Evolutionary conservation across 1,284 basidiomycete genomes (phyloP).

Genomic region (Pulveroboletus sp.): DNA sequence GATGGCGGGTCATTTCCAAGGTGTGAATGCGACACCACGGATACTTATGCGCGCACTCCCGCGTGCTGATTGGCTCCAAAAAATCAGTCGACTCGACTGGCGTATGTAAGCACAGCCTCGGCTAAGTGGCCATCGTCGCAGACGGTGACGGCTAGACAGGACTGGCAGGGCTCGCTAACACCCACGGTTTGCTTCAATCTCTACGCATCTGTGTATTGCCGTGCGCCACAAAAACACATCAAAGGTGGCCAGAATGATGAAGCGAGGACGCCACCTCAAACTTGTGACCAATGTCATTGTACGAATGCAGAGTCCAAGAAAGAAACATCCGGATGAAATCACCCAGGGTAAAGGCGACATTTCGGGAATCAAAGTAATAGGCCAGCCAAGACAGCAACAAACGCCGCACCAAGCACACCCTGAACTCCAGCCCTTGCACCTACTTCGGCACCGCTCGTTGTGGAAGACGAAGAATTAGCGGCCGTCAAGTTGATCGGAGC

Average conservation of each 20-base stretch:
- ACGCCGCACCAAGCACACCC: conserved; percentile 12
- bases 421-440: conserved; percentile 2
- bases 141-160: too few species aligned
- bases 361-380: conserved; percentile 12
- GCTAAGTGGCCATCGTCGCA: not conserved
- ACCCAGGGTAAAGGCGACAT: not conserved
- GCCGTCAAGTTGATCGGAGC: conserved; percentile 41
- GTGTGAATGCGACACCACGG: not conserved
- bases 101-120: conserved; percentile 14
- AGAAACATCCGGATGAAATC: not conserved
- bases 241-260: too few species aligned
- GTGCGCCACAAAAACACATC: too few species aligned
- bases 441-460: not conserved
- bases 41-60: conserved; percentile 6
- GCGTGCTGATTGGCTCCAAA: conserved; percentile 21
- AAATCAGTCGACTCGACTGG: conserved; percentile 27
- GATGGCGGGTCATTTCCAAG: conserved; percentile 35
- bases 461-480: not conserved
- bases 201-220: too few species aligned
- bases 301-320: not conserved
- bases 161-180: too few species aligned
- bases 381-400: conserved; percentile 4
- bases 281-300: not conserved
- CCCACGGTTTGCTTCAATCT: too few species aligned
- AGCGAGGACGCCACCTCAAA: not conserved